phyloP scores from a whole-genome alignment of 331 rosid species.

The Telfairia occidentalis region DNA sequence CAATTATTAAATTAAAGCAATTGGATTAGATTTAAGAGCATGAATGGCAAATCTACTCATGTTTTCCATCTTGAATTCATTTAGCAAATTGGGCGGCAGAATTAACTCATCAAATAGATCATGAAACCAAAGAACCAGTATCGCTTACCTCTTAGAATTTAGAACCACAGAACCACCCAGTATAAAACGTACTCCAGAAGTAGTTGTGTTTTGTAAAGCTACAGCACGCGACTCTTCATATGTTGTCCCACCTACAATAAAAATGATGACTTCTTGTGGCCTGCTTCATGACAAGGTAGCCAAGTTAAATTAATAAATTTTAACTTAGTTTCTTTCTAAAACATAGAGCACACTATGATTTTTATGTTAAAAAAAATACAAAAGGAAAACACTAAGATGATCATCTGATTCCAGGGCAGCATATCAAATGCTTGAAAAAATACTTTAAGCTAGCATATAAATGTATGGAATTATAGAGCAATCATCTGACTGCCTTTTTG shows the following conservation, averaged over 20 bases:
- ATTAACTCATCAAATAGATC: not conserved
- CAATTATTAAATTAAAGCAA: not conserved
- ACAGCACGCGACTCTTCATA: conserved; percentile 85
- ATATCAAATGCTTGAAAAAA: not conserved
- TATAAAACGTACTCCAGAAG: conserved; percentile 68
- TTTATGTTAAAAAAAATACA: not conserved
- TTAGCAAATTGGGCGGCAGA: not conserved
- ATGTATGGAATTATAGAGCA: not conserved
- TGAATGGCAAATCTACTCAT: not conserved
- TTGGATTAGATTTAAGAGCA: not conserved
- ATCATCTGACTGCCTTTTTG: not conserved
- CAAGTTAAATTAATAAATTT: not conserved
- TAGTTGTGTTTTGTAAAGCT: conserved; percentile 66
- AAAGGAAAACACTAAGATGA: not conserved
- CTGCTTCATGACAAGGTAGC: conserved; percentile 30
- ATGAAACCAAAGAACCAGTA: not conserved
- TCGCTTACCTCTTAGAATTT: conserved; percentile 71
- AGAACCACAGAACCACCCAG: conserved; percentile 83
- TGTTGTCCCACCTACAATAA: conserved; percentile 92
- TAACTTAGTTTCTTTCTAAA: not conserved
- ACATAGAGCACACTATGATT: not conserved
- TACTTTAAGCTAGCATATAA: not conserved
- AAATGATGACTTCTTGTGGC: conserved; percentile 89
- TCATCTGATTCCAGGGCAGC: not conserved
- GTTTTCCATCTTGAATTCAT: not conserved